Conservation (phyloP, 371 early-diverging fungal species). For the Zopfochytrium polystomum region DNA sequence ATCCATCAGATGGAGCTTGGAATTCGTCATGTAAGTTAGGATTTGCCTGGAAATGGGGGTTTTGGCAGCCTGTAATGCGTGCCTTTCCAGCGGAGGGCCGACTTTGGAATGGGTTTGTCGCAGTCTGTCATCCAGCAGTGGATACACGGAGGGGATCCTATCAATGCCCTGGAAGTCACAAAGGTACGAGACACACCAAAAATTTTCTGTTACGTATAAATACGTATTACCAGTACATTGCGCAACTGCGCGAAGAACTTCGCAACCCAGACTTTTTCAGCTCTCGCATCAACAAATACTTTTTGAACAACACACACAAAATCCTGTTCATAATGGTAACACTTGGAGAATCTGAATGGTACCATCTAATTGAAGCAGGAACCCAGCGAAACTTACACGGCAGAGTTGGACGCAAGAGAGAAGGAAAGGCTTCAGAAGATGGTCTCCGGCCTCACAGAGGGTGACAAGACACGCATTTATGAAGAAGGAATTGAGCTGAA, state of each 20-base stretch:
- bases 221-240: slow-evolving; percentile 55
- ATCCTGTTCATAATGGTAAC: slow-evolving; percentile 71
- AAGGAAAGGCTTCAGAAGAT: slow-evolving; percentile 58
- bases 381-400: slow-evolving; percentile 66
- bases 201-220: slow-evolving; percentile 3
- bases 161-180: slow-evolving; percentile 78
- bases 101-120: slow-evolving; percentile 84
- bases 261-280: slow-evolving; percentile 68
- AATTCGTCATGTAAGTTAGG: slow-evolving; percentile 69
- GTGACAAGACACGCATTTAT: slow-evolving; percentile 59
- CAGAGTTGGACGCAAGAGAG: slow-evolving; percentile 62
- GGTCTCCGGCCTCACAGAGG: slow-evolving; percentile 55
- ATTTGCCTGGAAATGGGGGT: neutral
- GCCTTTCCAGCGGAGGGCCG: slow-evolving; percentile 66
- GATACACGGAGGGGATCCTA: slow-evolving; percentile 86
- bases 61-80: slow-evolving; percentile 2
- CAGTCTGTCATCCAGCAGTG: slow-evolving; percentile 73
- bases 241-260: slow-evolving; percentile 64
- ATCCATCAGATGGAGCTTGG: slow-evolving; percentile 87
- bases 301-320: slow-evolving; percentile 73
- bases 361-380: slow-evolving; percentile 23
- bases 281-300: slow-evolving; percentile 66
- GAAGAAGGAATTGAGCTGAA: slow-evolving; percentile 61
- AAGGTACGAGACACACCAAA: slow-evolving; percentile 27
- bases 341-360: neutral